phyloP scores from a whole-genome alignment of 1,139 yeast genomes.

The Saccharomyces uvarum region DNA sequence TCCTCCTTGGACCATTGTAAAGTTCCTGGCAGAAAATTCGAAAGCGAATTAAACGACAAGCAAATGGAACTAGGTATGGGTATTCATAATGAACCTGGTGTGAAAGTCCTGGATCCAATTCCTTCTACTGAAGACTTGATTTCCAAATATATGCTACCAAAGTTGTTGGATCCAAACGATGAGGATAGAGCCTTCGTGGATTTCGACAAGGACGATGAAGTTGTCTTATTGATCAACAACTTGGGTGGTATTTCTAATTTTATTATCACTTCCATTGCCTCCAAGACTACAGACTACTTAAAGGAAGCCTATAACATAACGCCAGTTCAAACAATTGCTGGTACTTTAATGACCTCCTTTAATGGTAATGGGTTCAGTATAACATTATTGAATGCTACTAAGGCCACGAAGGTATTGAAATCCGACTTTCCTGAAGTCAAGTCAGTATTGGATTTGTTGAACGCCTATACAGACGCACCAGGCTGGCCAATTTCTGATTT shows the following conservation, averaged over 20 bases:
- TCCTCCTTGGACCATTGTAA: conserved; percentile 85
- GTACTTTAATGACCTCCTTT: conserved; percentile 76
- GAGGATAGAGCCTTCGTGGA: conserved; percentile 64
- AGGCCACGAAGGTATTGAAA: conserved; percentile 34
- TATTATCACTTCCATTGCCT: conserved; percentile 61
- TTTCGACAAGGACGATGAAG: conserved; percentile 55
- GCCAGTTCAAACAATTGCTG: conserved; percentile 61
- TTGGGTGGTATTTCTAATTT: conserved; percentile 80
- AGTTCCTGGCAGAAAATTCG: conserved; percentile 70
- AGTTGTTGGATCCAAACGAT: conserved; percentile 49
- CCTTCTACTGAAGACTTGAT: conserved; percentile 56
- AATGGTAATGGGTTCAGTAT: conserved; percentile 89
- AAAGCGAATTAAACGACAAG: conserved; percentile 45
- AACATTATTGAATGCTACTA: conserved; percentile 61
- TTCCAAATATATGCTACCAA: conserved; percentile 43
- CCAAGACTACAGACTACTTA: conserved; percentile 40
- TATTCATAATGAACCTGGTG: conserved; percentile 91
- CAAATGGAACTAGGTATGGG: conserved; percentile 93
- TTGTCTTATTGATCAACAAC: conserved; percentile 64
- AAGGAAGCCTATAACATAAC: conserved; percentile 43
- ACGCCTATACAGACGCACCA: conserved; percentile 67
- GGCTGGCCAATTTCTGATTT: conserved; percentile 55
- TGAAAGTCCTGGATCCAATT: conserved; percentile 59
- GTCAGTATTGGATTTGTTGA: conserved; percentile 46
- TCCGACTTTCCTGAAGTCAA: conserved; percentile 36